A percentile compares a stretch with the other conserved stretches of the same genome.
phyloP scores from a whole-genome alignment of 768 basidiomycete species.

The Mycena kentingensis region DNA sequence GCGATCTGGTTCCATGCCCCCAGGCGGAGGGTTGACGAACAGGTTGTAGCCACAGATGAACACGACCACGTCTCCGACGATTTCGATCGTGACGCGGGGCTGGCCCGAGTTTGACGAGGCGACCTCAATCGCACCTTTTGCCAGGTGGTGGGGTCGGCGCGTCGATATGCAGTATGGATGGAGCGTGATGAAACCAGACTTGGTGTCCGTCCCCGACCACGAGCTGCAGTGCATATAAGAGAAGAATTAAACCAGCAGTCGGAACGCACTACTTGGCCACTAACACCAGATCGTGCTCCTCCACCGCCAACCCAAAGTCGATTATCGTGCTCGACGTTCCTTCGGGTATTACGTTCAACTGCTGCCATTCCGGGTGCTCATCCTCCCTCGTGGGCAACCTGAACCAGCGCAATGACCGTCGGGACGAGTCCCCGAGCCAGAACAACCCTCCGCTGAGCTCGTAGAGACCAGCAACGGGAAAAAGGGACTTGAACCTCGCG shows the following conservation, averaged over 20 bases:
- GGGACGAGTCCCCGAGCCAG: slow-evolving; percentile 10
- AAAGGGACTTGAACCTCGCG: slow-evolving; percentile 1
- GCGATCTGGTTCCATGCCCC: slow-evolving; percentile 23
- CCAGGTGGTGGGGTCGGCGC: slow-evolving; percentile 38
- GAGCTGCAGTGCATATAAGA: not conserved
- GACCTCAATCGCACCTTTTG: slow-evolving; percentile 34
- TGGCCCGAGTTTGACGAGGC: slow-evolving; percentile 25
- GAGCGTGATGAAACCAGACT: slow-evolving; percentile 16
- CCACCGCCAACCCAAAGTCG: slow-evolving; percentile 20
- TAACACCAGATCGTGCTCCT: slow-evolving; percentile 23
- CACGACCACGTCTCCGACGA: slow-evolving; percentile 47
- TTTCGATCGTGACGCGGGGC: slow-evolving; percentile 44
- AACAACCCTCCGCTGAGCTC: slow-evolving; percentile 15
- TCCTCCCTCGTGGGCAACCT: slow-evolving; percentile 8
- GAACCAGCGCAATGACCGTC: slow-evolving; percentile 10
- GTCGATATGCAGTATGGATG: slow-evolving; percentile 39
- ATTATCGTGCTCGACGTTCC: slow-evolving; percentile 3
- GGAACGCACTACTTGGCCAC: slow-evolving; percentile 19
- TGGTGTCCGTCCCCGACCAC: not conserved
- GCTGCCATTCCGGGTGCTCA: slow-evolving; percentile 4
- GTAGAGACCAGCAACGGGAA: slow-evolving; percentile 12
- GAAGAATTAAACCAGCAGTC: not conserved
- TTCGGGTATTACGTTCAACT: not conserved
- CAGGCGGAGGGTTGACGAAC: slow-evolving; percentile 7
- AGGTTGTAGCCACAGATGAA: slow-evolving; percentile 34